Conservation (phyloP, 208 protist species). For the Pavlovales sp. region DNA sequence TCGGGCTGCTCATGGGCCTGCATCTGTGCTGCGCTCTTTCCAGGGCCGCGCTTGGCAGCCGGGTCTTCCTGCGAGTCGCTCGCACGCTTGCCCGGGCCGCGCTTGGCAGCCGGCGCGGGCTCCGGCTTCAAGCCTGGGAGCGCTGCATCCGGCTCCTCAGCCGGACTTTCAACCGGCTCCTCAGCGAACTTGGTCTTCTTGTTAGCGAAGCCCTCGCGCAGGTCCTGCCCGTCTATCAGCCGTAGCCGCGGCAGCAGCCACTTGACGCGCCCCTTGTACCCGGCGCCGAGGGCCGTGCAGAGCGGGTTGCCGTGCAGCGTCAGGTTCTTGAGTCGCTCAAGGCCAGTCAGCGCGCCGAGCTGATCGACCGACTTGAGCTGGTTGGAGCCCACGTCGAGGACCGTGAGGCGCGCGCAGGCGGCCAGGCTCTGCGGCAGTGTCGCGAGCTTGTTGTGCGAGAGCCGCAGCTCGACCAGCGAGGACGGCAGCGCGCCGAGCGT, state of each 20-base stretch:
- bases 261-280: neutral
- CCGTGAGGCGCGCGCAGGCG: neutral
- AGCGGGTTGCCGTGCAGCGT: neutral
- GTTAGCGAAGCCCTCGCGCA: neutral
- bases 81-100: too few relatives aligned
- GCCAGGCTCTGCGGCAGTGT: neutral
- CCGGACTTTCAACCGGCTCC: neutral
- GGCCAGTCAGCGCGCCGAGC: neutral
- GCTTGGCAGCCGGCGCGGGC: too few relatives aligned
- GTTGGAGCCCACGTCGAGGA: neutral
- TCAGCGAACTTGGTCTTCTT: neutral
- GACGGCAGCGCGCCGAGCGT: neutral
- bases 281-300: neutral
- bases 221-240: neutral
- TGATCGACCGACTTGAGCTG: neutral
- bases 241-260: neutral
- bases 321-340: neutral
- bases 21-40: too few relatives aligned
- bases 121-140: too few relatives aligned
- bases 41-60: too few relatives aligned
- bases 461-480: neutral
- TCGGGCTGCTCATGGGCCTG: too few relatives aligned
- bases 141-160: too few relatives aligned
- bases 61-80: too few relatives aligned
- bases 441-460: neutral